Evolutionary conservation across 2,329 filamentous ascomycete species (phyloP).

Genomic region (Apiospora saccharicola): DNA sequence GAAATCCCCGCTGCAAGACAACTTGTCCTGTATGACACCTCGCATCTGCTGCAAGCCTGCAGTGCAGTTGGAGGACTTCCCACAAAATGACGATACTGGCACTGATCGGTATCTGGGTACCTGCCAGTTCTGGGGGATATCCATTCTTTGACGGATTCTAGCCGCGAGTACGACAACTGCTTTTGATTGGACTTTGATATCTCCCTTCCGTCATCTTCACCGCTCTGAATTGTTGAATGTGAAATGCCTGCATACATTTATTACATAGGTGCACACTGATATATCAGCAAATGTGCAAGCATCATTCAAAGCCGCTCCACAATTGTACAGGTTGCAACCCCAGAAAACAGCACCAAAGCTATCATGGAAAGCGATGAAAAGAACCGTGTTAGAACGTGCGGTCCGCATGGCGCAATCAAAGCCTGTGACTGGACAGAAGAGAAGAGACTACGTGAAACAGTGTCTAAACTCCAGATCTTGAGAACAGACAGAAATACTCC

Average conservation of each 20-base stretch:
- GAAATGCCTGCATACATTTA: background rate
- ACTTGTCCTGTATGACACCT: constrained; percentile 13
- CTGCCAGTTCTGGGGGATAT: background rate
- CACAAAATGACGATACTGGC: constrained; percentile 8
- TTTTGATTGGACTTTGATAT: background rate
- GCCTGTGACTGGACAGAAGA: background rate
- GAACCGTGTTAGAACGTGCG: background rate
- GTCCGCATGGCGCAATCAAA: background rate
- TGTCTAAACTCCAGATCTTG: background rate
- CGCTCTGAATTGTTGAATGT: background rate
- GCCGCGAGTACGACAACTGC: background rate
- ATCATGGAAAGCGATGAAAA: background rate
- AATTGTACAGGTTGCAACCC: background rate
- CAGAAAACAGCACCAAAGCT: background rate
- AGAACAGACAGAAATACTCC: background rate
- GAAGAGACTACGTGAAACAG: constrained; percentile 4
- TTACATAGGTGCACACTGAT: background rate
- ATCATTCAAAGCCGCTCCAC: background rate
- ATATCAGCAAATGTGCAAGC: background rate
- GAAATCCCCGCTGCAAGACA: background rate
- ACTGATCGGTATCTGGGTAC: background rate
- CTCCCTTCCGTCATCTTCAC: constrained; percentile 20
- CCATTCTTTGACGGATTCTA: background rate
- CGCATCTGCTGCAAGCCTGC: constrained; percentile 7
- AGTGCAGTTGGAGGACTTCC: background rate